Evolutionary conservation across 2,329 filamentous ascomycete species (phyloP).

Genomic region (Dactylella cylindrospora): DNA sequence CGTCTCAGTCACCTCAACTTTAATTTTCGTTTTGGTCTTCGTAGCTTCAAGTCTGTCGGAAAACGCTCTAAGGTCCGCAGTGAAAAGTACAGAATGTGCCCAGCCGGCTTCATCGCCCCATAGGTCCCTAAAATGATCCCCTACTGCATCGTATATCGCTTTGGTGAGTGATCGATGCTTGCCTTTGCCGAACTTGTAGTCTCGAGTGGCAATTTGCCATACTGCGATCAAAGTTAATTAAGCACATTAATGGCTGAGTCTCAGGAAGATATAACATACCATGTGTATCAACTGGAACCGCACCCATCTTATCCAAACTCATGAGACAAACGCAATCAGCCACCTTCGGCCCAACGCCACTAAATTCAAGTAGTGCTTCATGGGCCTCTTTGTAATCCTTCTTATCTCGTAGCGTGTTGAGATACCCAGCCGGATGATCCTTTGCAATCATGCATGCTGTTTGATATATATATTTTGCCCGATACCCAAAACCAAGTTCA

Average conservation of each 20-base stretch:
- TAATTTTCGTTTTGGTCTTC: slow-evolving; percentile 39
- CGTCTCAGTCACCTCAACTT: slow-evolving; percentile 50
- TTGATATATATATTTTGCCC: slow-evolving; percentile 86
- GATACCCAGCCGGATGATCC: slow-evolving; percentile 71
- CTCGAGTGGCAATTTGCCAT: slow-evolving; percentile 95
- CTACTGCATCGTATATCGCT: slow-evolving; percentile 83
- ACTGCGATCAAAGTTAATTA: slow-evolving; percentile 57
- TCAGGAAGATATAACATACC: slow-evolving; percentile 52
- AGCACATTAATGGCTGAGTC: too few species aligned
- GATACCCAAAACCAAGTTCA: slow-evolving; percentile 86
- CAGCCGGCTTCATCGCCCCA: slow-evolving; percentile 96
- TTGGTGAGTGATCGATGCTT: slow-evolving; percentile 86
- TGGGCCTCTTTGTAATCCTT: slow-evolving; percentile 78
- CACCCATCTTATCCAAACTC: slow-evolving; percentile 92
- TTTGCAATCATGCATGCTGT: slow-evolving; percentile 75
- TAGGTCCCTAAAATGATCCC: slow-evolving; percentile 80
- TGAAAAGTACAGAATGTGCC: slow-evolving; percentile 93
- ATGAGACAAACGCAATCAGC: slow-evolving; percentile 96
- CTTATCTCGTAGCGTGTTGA: slow-evolving; percentile 71
- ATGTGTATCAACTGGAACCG: slow-evolving; percentile 94
- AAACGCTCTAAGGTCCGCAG: slow-evolving; percentile 84
- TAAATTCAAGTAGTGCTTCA: slow-evolving; percentile 72
- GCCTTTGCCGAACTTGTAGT: slow-evolving; percentile 86
- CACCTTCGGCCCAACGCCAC: slow-evolving; percentile 94
- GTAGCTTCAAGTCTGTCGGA: slow-evolving; percentile 60